A percentile compares a stretch with the other conserved stretches of the same genome.
These are phyloP conservation scores for Globisporangium sylvaticum DNA, from an alignment of 352 stramenopile genomes.

Conservation along the genomic window DNA sequence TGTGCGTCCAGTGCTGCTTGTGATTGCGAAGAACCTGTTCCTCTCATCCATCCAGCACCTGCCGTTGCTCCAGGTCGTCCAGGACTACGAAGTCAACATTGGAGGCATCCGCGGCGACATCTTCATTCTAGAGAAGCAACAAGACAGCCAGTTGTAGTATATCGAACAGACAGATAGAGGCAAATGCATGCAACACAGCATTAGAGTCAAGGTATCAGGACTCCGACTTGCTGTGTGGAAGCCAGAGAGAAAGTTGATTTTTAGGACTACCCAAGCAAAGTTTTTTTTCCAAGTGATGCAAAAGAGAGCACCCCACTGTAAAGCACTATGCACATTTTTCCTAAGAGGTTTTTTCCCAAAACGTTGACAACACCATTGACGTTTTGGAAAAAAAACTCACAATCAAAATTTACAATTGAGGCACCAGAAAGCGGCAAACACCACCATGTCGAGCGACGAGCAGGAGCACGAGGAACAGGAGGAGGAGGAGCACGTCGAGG, in stretches of 20 bases:
- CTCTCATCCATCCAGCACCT: slow-evolving; percentile 44
- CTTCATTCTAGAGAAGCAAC: slow-evolving; percentile 47
- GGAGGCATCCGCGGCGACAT: slow-evolving; percentile 56
- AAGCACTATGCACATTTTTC: no score
- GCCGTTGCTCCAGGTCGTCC: slow-evolving; percentile 28
- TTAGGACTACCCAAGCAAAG: no score
- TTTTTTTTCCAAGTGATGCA: no score
- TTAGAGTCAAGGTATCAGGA: no score
- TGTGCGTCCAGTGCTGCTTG: slow-evolving; percentile 46
- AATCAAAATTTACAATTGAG: neutral
- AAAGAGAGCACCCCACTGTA: no score
- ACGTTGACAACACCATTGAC: neutral
- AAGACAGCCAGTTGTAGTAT: neutral
- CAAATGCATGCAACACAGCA: neutral
- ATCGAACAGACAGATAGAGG: neutral
- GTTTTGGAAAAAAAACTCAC: neutral
- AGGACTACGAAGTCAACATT: slow-evolving; percentile 69
- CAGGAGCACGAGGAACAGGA: neutral
- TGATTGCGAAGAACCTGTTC: slow-evolving; percentile 81
- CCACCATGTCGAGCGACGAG: slow-evolving; percentile 2
- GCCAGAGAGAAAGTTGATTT: no score
- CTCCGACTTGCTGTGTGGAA: no score
- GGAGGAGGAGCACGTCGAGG: neutral
- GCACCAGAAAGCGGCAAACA: neutral
- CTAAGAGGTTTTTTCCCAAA: neutral